A percentile compares a stretch with the other conserved stretches of the same genome.
phyloP scores from a whole-genome alignment of 768 basidiomycete genomes.

The Lentinula lateritia region DNA sequence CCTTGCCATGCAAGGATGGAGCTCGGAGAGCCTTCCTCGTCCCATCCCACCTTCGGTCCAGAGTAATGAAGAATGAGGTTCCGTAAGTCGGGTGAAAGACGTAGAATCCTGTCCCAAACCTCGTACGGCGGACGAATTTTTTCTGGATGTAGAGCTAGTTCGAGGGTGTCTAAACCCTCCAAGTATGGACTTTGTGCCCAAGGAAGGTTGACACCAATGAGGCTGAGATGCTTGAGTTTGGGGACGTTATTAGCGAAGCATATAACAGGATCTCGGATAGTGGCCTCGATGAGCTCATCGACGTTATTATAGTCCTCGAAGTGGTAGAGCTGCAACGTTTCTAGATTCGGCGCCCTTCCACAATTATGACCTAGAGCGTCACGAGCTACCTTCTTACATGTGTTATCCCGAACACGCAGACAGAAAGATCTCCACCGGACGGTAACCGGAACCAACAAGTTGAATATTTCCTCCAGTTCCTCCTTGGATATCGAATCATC shows the following conservation, averaged over 20 bases:
- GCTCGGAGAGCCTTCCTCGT: background rate
- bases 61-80: conserved; percentile 53
- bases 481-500: background rate
- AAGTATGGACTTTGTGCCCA: conserved; percentile 51
- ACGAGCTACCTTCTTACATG: conserved; percentile 52
- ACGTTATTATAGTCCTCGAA: conserved; percentile 51
- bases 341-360: conserved; percentile 48
- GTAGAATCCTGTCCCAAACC: conserved; percentile 52
- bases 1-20: conserved; percentile 3
- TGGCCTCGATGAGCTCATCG: conserved; percentile 48
- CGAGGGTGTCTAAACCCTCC: conserved; percentile 40
- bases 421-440: conserved; percentile 25
- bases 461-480: conserved; percentile 14
- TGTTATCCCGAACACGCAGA: conserved; percentile 44
- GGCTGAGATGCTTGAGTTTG: conserved; percentile 45
- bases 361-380: conserved; percentile 39
- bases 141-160: conserved; percentile 57
- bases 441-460: conserved; percentile 19
- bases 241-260: conserved; percentile 52
- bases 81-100: conserved; percentile 38
- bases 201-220: conserved; percentile 63
- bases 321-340: conserved; percentile 60
- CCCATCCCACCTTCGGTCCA: conserved; percentile 32
- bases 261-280: conserved; percentile 52
- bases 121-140: conserved; percentile 51